Evolutionary conservation across 2,329 filamentous ascomycete genomes (phyloP).

Genomic region (Paramyrothecium roridum): DNA sequence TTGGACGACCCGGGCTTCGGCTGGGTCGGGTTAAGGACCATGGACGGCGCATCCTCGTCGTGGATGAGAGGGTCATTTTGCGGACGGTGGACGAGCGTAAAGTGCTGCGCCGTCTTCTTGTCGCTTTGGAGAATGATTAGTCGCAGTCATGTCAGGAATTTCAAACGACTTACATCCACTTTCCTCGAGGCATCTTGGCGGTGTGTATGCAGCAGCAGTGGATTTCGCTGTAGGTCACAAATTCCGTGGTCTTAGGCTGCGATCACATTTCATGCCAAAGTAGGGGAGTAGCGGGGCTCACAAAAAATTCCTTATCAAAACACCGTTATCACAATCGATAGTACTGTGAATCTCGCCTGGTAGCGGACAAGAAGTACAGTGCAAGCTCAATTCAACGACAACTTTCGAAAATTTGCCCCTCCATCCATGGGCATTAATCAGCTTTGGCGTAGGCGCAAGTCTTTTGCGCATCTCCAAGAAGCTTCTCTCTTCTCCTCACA

Average conservation of each 20-base stretch:
- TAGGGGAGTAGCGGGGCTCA: slow-evolving; percentile 19
- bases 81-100: slow-evolving; percentile 89
- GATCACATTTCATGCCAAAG: slow-evolving; percentile 13
- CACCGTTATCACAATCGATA: slow-evolving; percentile 23
- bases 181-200: slow-evolving; percentile 68
- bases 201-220: slow-evolving; percentile 5
- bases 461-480: background rate
- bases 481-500: background rate
- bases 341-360: slow-evolving; percentile 19
- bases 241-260: slow-evolving; percentile 19
- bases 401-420: slow-evolving; percentile 45
- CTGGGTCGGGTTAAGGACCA: slow-evolving; percentile 76
- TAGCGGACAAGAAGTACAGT: slow-evolving; percentile 22
- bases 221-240: slow-evolving; percentile 4
- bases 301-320: slow-evolving; percentile 24
- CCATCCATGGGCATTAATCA: slow-evolving; percentile 40
- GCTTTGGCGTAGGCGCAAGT: slow-evolving; percentile 16
- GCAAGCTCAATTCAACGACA: slow-evolving; percentile 7
- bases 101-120: slow-evolving; percentile 91
- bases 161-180: slow-evolving; percentile 56
- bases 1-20: slow-evolving; percentile 35
- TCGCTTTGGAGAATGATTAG: slow-evolving; percentile 40
- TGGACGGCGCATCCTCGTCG: slow-evolving; percentile 81
- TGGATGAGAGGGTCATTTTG: slow-evolving; percentile 98
- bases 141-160: background rate